Conservation (phyloP, 345 rosid species). For the Rhodamnia rubescens region DNA sequence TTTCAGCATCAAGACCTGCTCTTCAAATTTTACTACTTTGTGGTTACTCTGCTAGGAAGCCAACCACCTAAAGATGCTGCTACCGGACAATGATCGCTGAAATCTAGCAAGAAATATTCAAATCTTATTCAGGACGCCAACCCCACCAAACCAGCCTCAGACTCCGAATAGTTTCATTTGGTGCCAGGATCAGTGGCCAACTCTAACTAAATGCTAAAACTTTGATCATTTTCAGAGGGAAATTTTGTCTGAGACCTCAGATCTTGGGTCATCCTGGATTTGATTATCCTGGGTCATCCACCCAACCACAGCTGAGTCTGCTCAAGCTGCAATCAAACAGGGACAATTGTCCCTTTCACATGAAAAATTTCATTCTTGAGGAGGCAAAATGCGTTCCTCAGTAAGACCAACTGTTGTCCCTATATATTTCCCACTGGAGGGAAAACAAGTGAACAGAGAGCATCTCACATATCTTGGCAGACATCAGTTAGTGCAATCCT, state of each 20-base stretch:
- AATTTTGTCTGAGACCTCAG: neutral
- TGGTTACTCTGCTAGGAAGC: neutral
- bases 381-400: neutral
- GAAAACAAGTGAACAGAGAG: neutral
- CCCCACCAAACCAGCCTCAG: constrained; percentile 27
- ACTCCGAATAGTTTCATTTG: neutral
- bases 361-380: neutral
- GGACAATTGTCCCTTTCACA: constrained; percentile 1
- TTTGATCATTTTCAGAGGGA: neutral
- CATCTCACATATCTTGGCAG: neutral
- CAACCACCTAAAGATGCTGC: constrained; percentile 1
- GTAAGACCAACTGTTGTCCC: neutral
- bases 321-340: neutral
- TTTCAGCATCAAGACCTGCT: neutral
- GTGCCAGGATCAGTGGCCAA: constrained; percentile 38
- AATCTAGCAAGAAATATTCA: neutral
- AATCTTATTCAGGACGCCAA: constrained; percentile 32
- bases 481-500: neutral
- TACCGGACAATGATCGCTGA: neutral
- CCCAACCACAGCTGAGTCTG: neutral
- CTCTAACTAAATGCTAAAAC: constrained; percentile 15
- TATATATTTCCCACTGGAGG: constrained; percentile 4
- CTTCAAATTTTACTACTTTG: neutral
- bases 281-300: neutral
- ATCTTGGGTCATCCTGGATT: neutral